Evolutionary conservation across 352 stramenopile species (phyloP).

Genomic region (Thalassiosira delicatula): DNA sequence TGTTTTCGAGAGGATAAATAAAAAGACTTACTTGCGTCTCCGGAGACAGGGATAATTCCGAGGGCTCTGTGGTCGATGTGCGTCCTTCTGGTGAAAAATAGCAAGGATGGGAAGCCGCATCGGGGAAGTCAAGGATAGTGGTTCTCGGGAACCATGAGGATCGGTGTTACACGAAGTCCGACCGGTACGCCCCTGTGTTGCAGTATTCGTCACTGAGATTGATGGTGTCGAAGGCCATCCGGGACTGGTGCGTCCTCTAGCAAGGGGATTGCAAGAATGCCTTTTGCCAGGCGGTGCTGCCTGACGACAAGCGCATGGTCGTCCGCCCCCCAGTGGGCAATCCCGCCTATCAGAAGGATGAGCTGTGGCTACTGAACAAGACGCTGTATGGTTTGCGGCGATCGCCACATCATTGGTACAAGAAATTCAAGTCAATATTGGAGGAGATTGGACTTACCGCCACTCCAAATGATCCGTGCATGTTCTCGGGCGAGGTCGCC

Average conservation of each 20-base stretch:
- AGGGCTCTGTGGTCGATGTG: background rate
- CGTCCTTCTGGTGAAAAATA: background rate
- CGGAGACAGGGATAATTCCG: background rate
- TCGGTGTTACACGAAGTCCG: background rate
- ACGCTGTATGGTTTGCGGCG: background rate
- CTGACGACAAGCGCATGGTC: background rate
- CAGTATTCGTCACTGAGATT: background rate
- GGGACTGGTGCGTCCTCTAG: background rate
- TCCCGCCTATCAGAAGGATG: background rate
- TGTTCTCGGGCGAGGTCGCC: no score
- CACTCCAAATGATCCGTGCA: no score
- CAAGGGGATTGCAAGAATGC: constrained; percentile 10
- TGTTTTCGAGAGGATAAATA: background rate
- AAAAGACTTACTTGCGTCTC: background rate
- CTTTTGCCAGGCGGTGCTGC: background rate
- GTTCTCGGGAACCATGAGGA: background rate
- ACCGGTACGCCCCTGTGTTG: background rate
- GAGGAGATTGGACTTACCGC: background rate
- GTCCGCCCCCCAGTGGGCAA: background rate
- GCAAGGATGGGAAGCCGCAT: background rate
- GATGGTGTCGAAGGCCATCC: background rate
- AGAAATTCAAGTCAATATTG: background rate
- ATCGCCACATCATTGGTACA: background rate
- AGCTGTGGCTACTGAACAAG: background rate
- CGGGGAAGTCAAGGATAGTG: background rate